Evolutionary conservation across 805 yeast genomes (phyloP), one percentile per base, ranked within the genome.

Genomic region (Cyberlindnera veronae): DNA sequence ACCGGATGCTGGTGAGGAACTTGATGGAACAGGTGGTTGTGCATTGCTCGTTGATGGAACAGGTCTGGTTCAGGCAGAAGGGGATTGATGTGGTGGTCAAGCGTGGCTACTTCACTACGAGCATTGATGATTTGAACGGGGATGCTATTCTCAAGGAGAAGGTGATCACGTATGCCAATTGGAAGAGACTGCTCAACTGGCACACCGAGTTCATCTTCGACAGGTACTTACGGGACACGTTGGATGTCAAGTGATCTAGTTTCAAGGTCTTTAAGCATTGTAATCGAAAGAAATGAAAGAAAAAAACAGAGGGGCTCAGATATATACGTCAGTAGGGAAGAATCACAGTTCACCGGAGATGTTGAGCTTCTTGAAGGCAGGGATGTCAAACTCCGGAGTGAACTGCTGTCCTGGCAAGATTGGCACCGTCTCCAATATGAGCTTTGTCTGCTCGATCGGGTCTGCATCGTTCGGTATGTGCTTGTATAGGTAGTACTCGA

Each of bases 391-490:
- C 48, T 78, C 74, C 20, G 73, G 76, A 15, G 79, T 74, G 54
- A 80, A 79, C 37, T 66, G 52, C 56, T 88, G 95, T 14, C 95
- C 95, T 1, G 95, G 95, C 32, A 88, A 63, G 31, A 90, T 75
- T 3, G 96, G 96, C 16, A 81, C 86, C 34, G 82, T 66, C 38
- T 76, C 77, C 41, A 81, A 68, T 21, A 89, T 70, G 38, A 76
- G 71, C 41, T 72, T 67, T 38, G 71, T 71, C 56, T 83, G 74
- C 23, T 66, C 67, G 34, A 76, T 76, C n/a, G 78, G 68, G 38
- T 68, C 64, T n/a, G 69, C 64, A 22, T 67, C 64, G n/a, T 60
- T 61, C 29, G 78, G 71, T 49, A 84, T 78, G 40, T 77, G 69
- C 62, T 79, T 84, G 61, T 81, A 83, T 29, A 87, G 67, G 26